Evolutionary conservation across 768 basidiomycete genomes (phyloP), one percentile per base, ranked within the genome.

Genomic region (Tephrocybe rancida): DNA sequence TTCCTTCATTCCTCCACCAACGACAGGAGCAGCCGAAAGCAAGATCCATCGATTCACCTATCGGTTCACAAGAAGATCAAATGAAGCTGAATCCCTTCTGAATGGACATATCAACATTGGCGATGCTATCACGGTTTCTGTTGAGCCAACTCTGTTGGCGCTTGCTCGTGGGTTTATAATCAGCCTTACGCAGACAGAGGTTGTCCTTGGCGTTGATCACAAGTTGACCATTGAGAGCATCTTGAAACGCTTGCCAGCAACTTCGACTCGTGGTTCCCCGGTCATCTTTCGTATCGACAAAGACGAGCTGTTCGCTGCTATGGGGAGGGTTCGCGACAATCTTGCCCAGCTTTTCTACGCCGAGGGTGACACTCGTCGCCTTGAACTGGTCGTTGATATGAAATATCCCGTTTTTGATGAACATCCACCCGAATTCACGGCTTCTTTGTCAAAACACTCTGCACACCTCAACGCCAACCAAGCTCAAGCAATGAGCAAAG

Each of bases 261-360:
- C 50, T 2, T 18, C 29, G 14, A 2, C 38, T 21, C 54, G 32
- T 46, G 14, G 24, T 44, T 44, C 49, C 14, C 52, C 60, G 22
- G 52, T 76, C 68, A 55, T 80, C 71, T 99, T 94, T 73, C 83
- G 96, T 14, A 84, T 99, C 52, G 97, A 98, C 76, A 94, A 87
- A 64, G 97, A 98, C 66, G 97, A 98, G 67, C 71, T 98, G 44
- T 83, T 85, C 4, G 82, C 85, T 6, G 93, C 95, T 1, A 88
- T 98, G 85, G 84, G 85, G 37, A 82, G 92, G 18, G 86, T 99
- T 65, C 81, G 97, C 8, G 87, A 92, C 59, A 98, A 97, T 62
- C 84, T 98, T 39, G 88, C 95, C 0, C 87, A 87, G 50, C 63
- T 98, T 9, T 98, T 98, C 71, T 92, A 92, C 62, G 83, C 80